These are phyloP conservation scores for Penicillium argentinense DNA, from an alignment of 495 filamentous ascomycete genomes.

Conservation along the genomic window DNA sequence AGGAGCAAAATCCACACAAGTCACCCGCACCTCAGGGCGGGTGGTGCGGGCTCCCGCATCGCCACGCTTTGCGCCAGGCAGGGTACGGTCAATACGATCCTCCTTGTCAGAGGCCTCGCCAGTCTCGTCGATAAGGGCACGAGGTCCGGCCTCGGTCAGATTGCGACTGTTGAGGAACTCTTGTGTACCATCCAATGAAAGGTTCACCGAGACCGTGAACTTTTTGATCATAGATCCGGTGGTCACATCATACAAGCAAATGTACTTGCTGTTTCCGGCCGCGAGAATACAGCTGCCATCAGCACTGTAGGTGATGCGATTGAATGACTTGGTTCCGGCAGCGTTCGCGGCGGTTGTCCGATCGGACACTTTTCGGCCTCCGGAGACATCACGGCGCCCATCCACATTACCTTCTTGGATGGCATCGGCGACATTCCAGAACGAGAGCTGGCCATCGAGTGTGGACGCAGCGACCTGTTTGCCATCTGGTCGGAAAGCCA, in stretches of 20 bases:
- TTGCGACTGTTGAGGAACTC: slow-evolving; percentile 92
- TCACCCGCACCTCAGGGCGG: slow-evolving; percentile 82
- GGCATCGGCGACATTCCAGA: slow-evolving; percentile 90
- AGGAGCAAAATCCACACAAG: slow-evolving; percentile 81
- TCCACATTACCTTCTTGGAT: slow-evolving; percentile 80
- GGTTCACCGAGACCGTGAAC: slow-evolving; percentile 89
- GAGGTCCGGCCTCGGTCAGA: slow-evolving; percentile 86
- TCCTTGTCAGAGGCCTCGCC: slow-evolving; percentile 89
- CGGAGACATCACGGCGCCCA: slow-evolving; percentile 87
- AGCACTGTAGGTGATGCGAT: slow-evolving; percentile 80
- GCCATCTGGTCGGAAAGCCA: slow-evolving; percentile 87
- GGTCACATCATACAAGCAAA: slow-evolving; percentile 88
- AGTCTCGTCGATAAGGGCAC: slow-evolving; percentile 76
- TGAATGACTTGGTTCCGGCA: slow-evolving; percentile 86
- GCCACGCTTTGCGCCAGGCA: slow-evolving; percentile 87
- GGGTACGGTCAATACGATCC: slow-evolving; percentile 73
- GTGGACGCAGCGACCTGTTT: slow-evolving; percentile 88
- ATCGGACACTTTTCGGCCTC: slow-evolving; percentile 82
- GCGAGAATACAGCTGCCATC: slow-evolving; percentile 90
- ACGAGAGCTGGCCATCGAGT: slow-evolving; percentile 88
- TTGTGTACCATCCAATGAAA: slow-evolving; percentile 91
- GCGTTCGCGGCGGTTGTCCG: slow-evolving; percentile 87
- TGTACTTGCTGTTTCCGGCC: slow-evolving; percentile 93
- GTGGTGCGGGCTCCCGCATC: slow-evolving; percentile 75
- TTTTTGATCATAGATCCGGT: slow-evolving; percentile 91